Evolutionary conservation across 768 basidiomycete genomes (phyloP), one percentile per base, ranked within the genome.

Genomic region (Leccinum fibrillosum): DNA sequence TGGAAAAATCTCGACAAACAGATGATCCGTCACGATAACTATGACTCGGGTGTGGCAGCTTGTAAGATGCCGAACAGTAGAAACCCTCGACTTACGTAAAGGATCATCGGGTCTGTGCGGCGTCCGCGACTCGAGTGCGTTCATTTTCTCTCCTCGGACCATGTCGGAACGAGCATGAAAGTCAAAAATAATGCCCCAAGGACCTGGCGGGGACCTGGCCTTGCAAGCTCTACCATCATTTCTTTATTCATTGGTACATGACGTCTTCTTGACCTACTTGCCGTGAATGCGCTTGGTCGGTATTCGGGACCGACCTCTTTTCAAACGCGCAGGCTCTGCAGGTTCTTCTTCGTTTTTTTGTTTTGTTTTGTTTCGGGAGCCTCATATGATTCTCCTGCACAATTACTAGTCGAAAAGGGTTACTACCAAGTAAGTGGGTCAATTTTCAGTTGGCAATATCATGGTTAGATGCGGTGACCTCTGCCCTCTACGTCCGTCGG

Each of bases 61-160:
- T 19, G 15, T 23, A 10, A 39, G 39, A n/a, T 39, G 32, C 32
- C 12, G 12, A 13, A 34, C 13, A 34, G 32, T 34, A 34, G 35
- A 37, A 37, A 17, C 35, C 15, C 11, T 19, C 0, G 19, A 44
- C 19, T 44, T 21, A 44, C 42, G 42, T 44, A 44, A 44, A 5
- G 13, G 15, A 17, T 37, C 13, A 13, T 15, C 15, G 17, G 39
- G 39, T 19, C 17, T 39, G 37, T 37, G 15, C 35, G 32, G 8
- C 5, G 11, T 30, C 39, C 26, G 3, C 12, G 26, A 32, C 62
- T 64, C 62, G 42, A 61, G 48, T 64, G 63, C 42, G 63, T 21
- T 42, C 48, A 2, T 13, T 39, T 44, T 52, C 26, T 15, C 45
- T 51, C 35, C 35, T 59, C 53, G 62, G 53, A 15, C 61, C 15